phyloP scores from a whole-genome alignment of 1,139 yeast species.

The Scheffersomyces parashehatae region DNA sequence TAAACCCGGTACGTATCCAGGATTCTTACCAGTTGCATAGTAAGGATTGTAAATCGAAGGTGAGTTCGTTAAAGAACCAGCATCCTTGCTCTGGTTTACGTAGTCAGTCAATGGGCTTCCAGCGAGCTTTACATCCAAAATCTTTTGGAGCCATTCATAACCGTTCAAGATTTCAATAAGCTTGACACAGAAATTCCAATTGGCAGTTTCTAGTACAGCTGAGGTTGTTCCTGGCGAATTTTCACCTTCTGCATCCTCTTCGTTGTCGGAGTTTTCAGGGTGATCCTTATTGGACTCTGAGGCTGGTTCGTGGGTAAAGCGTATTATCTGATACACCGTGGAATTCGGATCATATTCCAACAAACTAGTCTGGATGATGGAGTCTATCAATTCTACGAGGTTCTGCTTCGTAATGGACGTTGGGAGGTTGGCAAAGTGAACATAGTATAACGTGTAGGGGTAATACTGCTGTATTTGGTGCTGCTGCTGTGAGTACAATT shows the following conservation, averaged over 20 bases:
- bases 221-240: not conserved
- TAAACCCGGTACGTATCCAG: no score
- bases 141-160: slow-evolving; percentile 22
- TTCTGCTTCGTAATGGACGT: slow-evolving; percentile 7
- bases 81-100: not conserved
- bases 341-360: slow-evolving; percentile 2
- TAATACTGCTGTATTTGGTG: not conserved
- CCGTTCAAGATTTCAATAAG: slow-evolving; percentile 26
- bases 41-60: no score
- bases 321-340: slow-evolving; percentile 3
- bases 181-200: slow-evolving; percentile 14
- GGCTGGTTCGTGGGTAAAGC: slow-evolving; percentile 3
- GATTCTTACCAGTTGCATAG: no score
- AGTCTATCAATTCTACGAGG: slow-evolving; percentile 16
- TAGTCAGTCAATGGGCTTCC: not conserved
- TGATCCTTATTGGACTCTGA: not conserved
- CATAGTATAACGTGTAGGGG: not conserved
- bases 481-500: slow-evolving; percentile 1
- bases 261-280: not conserved
- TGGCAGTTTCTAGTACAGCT: slow-evolving; percentile 16
- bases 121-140: slow-evolving; percentile 18
- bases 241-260: not conserved
- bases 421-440: slow-evolving; percentile 13
- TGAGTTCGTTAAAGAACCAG: no score
- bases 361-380: slow-evolving; percentile 14